Base-by-base conservation (phyloP, 192 early-diverging fungal species). In the Coemansia sp. region DNA sequence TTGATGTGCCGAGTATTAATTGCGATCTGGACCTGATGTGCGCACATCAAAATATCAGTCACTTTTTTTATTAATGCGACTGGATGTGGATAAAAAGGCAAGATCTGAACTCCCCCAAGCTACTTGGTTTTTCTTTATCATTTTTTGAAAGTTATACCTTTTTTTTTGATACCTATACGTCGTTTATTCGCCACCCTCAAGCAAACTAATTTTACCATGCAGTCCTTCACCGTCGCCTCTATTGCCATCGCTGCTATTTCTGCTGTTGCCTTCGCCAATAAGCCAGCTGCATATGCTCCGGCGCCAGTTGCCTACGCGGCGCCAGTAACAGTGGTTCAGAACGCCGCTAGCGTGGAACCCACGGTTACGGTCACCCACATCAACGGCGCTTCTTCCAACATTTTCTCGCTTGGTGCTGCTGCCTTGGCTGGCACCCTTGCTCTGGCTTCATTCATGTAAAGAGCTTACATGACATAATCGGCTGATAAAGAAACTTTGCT, bases 351-450 rank as follows among this genome's bases (percentile, higher is more conserved):
- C 10, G 70, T 52, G 1, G 76, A 83, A 58, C 66, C 72, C 67
- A 79, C 77, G 29, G 76, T 78, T 40, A 84, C 81, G 18, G 65
- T 69, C 39, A 84, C 81, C 38, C 57, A 64, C 12, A 76, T 66
- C 33, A 76, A 67, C 63, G 81, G 81, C 13, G 81, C 81, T 2
- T 46, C 44, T 16, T 74, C 68, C 81, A 84, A 69, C 47, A 67
- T 57, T 50, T n/a, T 78, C 38, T 78, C 76, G 8, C 43, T 78
- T 47, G 71, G 76, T 34, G 70, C 76, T 3, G 76, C 41, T 18
- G 64, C 72, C 29, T 57, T 78, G 18, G 67, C 70, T 7, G 76
- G 76, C 29, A 43, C 70, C 6, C 57, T 60, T 13, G 57, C 57
- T 18, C 36, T 60, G 18, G 57, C 57, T 2, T 31, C 53, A 13